Evolutionary conservation across 305 asterid genomes (phyloP).

Genomic region (Solanum hybrid): DNA sequence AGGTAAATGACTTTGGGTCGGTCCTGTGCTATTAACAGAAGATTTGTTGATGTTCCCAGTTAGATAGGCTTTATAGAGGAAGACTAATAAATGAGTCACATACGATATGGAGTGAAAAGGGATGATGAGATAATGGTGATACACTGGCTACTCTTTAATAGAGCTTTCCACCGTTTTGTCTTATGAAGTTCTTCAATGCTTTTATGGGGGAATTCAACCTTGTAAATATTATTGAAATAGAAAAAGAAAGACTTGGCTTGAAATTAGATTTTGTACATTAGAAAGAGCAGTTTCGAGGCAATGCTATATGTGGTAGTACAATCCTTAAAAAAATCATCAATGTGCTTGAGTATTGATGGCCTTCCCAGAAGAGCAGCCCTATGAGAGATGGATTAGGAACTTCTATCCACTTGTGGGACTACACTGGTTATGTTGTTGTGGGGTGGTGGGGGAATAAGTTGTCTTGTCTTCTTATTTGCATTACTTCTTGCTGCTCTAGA

Average conservation of each 20-base stretch:
- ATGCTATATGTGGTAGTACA: not conserved
- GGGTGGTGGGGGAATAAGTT: not conserved
- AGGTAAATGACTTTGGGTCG: constrained; percentile 36
- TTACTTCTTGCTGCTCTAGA: not conserved
- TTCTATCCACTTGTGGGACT: not conserved
- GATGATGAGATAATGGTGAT: not conserved
- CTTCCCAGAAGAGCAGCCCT: not conserved
- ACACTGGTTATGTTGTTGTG: not conserved
- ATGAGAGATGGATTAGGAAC: not conserved
- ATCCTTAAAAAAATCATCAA: not conserved
- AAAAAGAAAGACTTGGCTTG: not conserved
- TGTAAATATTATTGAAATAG: not conserved
- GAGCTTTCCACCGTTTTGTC: not conserved
- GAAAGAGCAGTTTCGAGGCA: not conserved
- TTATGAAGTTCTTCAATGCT: not conserved
- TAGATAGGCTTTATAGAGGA: not conserved
- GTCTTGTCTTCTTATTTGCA: not conserved
- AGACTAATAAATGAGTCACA: not conserved
- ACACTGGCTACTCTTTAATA: not conserved
- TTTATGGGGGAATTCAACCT: not conserved
- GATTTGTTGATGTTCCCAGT: not conserved
- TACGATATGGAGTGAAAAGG: not conserved
- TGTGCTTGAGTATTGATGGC: not conserved
- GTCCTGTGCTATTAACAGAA: not conserved
- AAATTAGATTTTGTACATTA: not conserved